phyloP scores from a whole-genome alignment of 371 early-diverging fungal genomes.

The Sporodiniella umbellata region DNA sequence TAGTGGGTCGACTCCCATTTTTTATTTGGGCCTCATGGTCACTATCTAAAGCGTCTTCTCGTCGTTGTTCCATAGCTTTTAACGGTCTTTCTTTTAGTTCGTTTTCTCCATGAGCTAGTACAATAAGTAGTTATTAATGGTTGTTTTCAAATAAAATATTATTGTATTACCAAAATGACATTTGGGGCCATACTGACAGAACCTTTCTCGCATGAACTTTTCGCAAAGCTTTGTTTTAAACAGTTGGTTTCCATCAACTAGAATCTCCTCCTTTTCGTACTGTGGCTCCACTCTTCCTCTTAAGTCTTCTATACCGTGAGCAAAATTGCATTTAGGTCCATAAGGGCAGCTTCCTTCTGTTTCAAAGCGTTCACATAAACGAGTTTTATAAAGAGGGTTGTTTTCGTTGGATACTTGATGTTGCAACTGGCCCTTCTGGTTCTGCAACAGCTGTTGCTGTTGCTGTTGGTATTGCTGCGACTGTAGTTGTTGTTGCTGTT shows the following conservation, averaged over 20 bases:
- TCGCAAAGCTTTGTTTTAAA: conserved; percentile 86
- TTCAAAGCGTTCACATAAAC: conserved; percentile 81
- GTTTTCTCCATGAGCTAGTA: conserved; percentile 20
- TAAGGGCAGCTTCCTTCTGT: conserved; percentile 79
- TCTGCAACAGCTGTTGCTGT: not conserved
- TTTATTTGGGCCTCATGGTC: not conserved
- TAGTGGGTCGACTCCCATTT: not conserved
- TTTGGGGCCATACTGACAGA: conserved; percentile 79
- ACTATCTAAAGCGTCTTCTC: not conserved
- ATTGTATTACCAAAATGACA: conserved; percentile 72
- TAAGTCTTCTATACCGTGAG: conserved; percentile 77
- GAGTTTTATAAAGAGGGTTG: conserved; percentile 79
- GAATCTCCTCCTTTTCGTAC: conserved; percentile 4
- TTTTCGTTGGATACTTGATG: not conserved
- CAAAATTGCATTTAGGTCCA: conserved; percentile 80
- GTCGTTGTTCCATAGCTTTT: conserved; percentile 7
- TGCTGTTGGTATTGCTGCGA: not conserved
- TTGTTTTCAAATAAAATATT: conserved; percentile 2
- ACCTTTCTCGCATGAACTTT: conserved; percentile 71
- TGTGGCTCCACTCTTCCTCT: conserved; percentile 47
- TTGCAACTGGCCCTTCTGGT: no score
- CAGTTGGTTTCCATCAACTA: conserved; percentile 55
- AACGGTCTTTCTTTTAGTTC: conserved; percentile 29
- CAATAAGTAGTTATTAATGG: no score
- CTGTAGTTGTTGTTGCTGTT: not conserved